Evolutionary conservation across 495 filamentous ascomycete species (phyloP), one percentile per base, ranked within the genome.

Genomic region (Penicillium samsonianum): DNA sequence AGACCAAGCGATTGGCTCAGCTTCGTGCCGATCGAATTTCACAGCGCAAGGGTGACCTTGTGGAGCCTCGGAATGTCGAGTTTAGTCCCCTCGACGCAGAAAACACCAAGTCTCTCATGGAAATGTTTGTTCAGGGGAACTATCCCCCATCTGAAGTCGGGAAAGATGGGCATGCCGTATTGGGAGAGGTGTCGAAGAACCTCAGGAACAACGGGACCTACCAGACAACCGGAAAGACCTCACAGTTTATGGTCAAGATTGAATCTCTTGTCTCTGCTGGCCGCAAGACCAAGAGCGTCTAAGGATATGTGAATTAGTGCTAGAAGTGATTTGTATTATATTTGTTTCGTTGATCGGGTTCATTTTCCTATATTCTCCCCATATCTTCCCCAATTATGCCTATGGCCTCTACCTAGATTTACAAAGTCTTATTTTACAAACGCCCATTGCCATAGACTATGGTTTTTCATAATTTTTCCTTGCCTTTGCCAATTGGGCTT

Each of bases 51-150:
- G 76, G 72, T 48, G 72, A 78, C 12, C 56, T 73, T 25, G 67
- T 78, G 25, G 67, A 75, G 40, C 65, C 77, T n/a, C 53, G 62
- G 12, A 58, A 62, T 2, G 37, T 79, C 33, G 65, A 60, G 9
- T 68, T 83, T 47, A 60, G 62, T 38, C 67, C 72, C 10, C 74
- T 90, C 25, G 78, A 83, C 58, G 68, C 72, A 14, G 78, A 90
- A 50, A 73, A 91, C 31, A 77, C 75, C 31, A 79, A 81, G 51
- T 77, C 78, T 5, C 72, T 97, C 16, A 84, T 97, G 63, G 76
- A 89, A 61, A 79, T 86, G 41, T 75, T 96, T 50, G 93, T 93
- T 63, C 87, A 63, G 48, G 79, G 79, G 5, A 69, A 71, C 44
- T 81, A 80, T 50, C 66, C 70, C 11, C 52, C 55, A 6, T 25